Percentiles rank a stretch among this genome's conserved stretches.
Conservation (phyloP, 1,284 basidiomycete genomes). For the Apiotrichum laibachii region DNA sequence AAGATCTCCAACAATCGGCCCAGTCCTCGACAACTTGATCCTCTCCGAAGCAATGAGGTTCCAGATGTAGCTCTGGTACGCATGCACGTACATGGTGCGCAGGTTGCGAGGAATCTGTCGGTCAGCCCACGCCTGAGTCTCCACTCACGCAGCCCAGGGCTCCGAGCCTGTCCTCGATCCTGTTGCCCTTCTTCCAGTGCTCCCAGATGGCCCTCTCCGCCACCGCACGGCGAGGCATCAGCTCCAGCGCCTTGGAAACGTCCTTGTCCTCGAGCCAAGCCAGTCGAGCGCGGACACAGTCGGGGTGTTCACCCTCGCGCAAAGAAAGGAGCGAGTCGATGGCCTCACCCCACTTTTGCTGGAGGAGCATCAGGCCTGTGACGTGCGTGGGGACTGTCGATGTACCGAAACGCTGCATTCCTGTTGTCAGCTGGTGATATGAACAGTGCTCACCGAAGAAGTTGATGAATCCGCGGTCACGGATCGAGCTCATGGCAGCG, state of each 20-base stretch:
- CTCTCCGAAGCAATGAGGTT: conserved; percentile 93
- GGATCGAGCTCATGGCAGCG: conserved; percentile 73
- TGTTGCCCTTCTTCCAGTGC: conserved; percentile 78
- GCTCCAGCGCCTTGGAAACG: conserved; percentile 68
- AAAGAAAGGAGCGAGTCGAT: conserved; percentile 75
- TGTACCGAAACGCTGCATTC: conserved; percentile 99
- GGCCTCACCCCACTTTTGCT: conserved; percentile 84
- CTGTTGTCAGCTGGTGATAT: conserved; percentile 49
- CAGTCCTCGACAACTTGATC: conserved; percentile 73
- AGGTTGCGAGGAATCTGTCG: conserved; percentile 87
- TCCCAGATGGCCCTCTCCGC: conserved; percentile 91
- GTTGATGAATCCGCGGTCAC: conserved; percentile 89
- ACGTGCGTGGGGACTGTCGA: conserved; percentile 91
- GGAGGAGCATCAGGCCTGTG: conserved; percentile 84
- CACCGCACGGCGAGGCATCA: conserved; percentile 83
- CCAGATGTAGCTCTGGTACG: conserved; percentile 99
- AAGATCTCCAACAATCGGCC: conserved; percentile 80
- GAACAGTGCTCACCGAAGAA: conserved; percentile 70
- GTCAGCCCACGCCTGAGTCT: not conserved
- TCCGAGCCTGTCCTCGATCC: conserved; percentile 78
- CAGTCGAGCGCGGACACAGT: conserved; percentile 71
- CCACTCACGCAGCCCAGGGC: conserved; percentile 72
- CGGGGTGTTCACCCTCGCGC: conserved; percentile 84
- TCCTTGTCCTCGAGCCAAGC: conserved; percentile 79
- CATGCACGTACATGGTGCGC: conserved; percentile 95